Conservation (phyloP, 306 rosid genomes). For the Prinsepia uniflora region DNA sequence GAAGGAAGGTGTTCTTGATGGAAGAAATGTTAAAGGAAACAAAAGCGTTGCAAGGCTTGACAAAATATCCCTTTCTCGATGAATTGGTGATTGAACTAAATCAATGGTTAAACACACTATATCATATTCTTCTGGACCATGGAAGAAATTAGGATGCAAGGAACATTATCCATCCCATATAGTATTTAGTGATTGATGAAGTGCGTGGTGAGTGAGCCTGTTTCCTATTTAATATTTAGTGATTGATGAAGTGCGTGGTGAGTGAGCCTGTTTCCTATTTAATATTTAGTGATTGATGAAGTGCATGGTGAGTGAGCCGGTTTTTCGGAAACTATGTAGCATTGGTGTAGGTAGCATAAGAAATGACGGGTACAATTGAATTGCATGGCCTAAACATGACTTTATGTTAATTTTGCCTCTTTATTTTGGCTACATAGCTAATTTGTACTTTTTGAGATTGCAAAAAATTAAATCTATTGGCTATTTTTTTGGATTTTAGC, state of each 20-base stretch:
- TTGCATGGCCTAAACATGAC: too few species aligned
- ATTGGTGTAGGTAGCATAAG: too few species aligned
- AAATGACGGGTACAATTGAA: too few species aligned
- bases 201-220: too few species aligned
- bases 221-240: neutral
- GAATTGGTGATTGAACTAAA: neutral
- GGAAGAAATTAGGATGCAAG: neutral
- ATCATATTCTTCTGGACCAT: neutral
- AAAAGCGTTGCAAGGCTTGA: conserved; percentile 43
- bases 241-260: neutral
- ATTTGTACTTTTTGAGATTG: too few species aligned
- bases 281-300: neutral
- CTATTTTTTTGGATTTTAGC: too few species aligned
- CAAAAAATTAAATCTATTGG: too few species aligned
- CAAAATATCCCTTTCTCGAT: conserved; percentile 60
- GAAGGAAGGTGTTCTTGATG: conserved; percentile 53
- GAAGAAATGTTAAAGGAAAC: conserved; percentile 40
- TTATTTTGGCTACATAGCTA: too few species aligned
- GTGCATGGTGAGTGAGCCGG: too few species aligned
- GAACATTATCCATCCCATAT: neutral
- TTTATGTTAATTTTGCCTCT: too few species aligned
- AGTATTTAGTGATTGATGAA: neutral
- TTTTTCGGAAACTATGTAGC: too few species aligned
- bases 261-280: too few species aligned
- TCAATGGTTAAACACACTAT: conserved; percentile 1